Conservation (phyloP, 1,284 basidiomycete genomes). For the Crepidotus sp. region DNA sequence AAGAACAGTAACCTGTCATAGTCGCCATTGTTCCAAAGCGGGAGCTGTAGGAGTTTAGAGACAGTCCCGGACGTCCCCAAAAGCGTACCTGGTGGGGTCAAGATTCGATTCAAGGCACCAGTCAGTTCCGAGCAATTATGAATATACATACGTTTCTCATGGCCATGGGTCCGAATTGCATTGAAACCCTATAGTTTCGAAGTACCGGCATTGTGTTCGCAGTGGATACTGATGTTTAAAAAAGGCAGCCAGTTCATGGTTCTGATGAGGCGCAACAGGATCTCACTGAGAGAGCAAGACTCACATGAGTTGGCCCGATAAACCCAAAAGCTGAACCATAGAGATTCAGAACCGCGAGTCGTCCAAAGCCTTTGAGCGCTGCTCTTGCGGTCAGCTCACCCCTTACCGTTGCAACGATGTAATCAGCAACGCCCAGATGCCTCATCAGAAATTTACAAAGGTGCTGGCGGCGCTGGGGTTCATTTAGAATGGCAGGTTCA, state of each 20-base stretch:
- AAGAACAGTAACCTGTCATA: no score
- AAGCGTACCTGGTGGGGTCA: slow-evolving; percentile 40
- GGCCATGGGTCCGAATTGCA: no score
- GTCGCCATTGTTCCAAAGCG: slow-evolving; percentile 42
- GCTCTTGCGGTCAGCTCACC: background rate
- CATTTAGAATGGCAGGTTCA: no score
- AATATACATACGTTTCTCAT: no score
- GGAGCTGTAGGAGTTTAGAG: slow-evolving; percentile 22
- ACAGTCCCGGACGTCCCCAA: background rate
- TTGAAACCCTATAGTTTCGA: slow-evolving; percentile 41
- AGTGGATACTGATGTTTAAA: slow-evolving; percentile 30
- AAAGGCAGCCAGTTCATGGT: slow-evolving; percentile 35
- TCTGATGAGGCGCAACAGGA: background rate
- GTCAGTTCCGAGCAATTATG: slow-evolving; percentile 35
- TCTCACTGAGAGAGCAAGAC: background rate
- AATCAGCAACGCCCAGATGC: slow-evolving; percentile 2
- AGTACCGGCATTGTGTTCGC: slow-evolving; percentile 28
- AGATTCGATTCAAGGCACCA: slow-evolving; percentile 31
- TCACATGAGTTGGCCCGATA: slow-evolving; percentile 29
- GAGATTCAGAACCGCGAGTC: slow-evolving; percentile 33
- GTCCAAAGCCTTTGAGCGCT: slow-evolving; percentile 33
- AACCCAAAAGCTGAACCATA: slow-evolving; percentile 42
- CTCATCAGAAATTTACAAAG: slow-evolving; percentile 13
- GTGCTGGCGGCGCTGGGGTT: background rate
- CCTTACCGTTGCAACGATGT: background rate